A percentile compares a stretch with the other conserved stretches of the same genome.
phyloP scores from a whole-genome alignment of 2,329 filamentous ascomycete species.

The Ampelomyces quisqualis region DNA sequence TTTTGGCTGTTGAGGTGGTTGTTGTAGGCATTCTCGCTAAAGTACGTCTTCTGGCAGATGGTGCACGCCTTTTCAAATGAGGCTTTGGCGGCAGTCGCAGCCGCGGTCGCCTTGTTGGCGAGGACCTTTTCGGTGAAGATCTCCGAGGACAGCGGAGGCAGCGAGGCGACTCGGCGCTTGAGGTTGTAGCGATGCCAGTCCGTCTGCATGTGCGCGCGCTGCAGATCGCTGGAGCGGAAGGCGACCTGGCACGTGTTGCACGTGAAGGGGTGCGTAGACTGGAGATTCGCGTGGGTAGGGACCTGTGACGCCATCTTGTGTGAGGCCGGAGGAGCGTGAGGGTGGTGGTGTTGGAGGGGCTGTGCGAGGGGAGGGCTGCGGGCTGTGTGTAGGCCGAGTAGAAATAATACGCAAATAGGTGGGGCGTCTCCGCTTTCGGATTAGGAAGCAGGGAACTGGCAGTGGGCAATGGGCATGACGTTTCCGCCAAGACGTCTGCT shows the following conservation, averaged over 20 bases:
- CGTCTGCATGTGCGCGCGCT: constrained; percentile 94
- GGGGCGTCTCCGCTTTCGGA: constrained; percentile 28
- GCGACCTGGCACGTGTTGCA: constrained; percentile 98
- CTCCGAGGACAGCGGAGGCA: constrained; percentile 88
- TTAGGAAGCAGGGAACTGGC: constrained; percentile 25
- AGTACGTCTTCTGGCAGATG: constrained; percentile 88
- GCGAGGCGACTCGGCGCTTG: constrained; percentile 85
- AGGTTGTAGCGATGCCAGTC: constrained; percentile 99
- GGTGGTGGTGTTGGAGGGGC: neutral
- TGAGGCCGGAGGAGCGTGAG: constrained; percentile 1
- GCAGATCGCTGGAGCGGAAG: constrained; percentile 89
- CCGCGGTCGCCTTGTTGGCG: constrained; percentile 81
- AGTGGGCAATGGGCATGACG: too few species aligned
- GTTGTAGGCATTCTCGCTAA: constrained; percentile 91
- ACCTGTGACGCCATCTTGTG: constrained; percentile 39
- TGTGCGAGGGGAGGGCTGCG: too few species aligned
- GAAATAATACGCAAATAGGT: constrained; percentile 26
- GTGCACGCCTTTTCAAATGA: constrained; percentile 82
- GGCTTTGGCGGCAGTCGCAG: constrained; percentile 81
- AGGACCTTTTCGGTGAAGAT: constrained; percentile 95
- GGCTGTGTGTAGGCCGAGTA: constrained; percentile 6
- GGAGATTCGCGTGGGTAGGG: constrained; percentile 38
- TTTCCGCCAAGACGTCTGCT: too few species aligned
- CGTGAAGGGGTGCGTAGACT: constrained; percentile 75
- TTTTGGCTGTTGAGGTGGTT: constrained; percentile 92